These are phyloP conservation scores for Fusarium anthophilum DNA, from an alignment of 2,329 filamentous ascomycete genomes.

Conservation along the genomic window DNA sequence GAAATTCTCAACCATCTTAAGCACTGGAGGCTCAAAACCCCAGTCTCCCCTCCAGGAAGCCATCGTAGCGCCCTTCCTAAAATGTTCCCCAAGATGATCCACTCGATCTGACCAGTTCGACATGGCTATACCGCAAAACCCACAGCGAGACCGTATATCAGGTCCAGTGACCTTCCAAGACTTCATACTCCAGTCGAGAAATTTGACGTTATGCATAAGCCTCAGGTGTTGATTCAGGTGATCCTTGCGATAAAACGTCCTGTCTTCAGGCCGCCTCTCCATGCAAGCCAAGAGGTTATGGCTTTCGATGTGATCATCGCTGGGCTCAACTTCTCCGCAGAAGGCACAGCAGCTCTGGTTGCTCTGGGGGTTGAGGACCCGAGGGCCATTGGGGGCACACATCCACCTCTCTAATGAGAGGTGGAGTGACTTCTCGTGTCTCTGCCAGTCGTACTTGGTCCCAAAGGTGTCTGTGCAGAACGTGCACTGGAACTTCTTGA, in stretches of 20 bases:
- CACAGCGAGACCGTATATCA: background rate
- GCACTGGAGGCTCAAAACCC: background rate
- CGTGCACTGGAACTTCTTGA: background rate
- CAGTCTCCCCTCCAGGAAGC: background rate
- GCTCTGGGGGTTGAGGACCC: accelerated
- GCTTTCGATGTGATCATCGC: accelerated
- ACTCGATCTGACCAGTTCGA: background rate
- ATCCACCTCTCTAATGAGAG: background rate
- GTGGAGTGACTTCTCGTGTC: background rate
- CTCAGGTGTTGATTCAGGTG: background rate
- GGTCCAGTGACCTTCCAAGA: background rate
- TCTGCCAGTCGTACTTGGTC: background rate
- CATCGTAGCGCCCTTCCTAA: background rate
- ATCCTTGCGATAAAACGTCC: background rate
- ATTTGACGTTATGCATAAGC: background rate
- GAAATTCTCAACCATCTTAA: background rate
- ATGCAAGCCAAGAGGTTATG: background rate
- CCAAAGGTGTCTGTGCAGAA: background rate
- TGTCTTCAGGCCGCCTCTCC: background rate
- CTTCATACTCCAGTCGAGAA: background rate
- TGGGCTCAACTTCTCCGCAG: accelerated
- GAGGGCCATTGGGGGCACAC: accelerated
- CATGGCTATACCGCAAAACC: background rate
- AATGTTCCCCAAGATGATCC: background rate
- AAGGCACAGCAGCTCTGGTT: background rate